Evolutionary conservation across 1,284 basidiomycete species (phyloP).

Genomic region (Tilletia walkeri): DNA sequence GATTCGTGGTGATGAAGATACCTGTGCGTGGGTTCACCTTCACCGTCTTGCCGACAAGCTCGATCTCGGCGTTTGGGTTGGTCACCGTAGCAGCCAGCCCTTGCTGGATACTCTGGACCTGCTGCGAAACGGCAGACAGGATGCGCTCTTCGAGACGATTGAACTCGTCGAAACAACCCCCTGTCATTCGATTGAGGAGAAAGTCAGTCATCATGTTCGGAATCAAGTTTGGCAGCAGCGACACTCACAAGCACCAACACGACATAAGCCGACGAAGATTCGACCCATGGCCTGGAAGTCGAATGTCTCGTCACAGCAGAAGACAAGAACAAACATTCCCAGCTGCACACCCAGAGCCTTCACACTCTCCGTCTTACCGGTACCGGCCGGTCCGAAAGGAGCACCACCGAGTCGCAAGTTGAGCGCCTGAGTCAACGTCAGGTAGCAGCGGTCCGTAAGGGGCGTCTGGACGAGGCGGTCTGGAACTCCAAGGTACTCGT

Average conservation of each 20-base stretch:
- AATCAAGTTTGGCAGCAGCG: slow-evolving; percentile 85
- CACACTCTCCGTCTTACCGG: slow-evolving; percentile 99
- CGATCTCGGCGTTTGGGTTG: slow-evolving; percentile 69
- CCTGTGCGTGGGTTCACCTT: slow-evolving; percentile 92
- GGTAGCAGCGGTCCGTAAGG: slow-evolving; percentile 93
- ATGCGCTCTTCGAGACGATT: slow-evolving; percentile 98
- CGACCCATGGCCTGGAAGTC: slow-evolving; percentile 99
- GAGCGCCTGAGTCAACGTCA: slow-evolving; percentile 93
- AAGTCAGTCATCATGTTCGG: slow-evolving; percentile 54
- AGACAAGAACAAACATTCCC: slow-evolving; percentile 94
- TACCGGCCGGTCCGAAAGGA: slow-evolving; percentile 97
- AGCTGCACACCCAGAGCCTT: slow-evolving; percentile 97
- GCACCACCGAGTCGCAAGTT: slow-evolving; percentile 92
- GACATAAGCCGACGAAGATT: slow-evolving; percentile 96
- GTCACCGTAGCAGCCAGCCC: slow-evolving; percentile 77
- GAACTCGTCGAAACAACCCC: slow-evolving; percentile 56
- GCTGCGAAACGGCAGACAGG: slow-evolving; percentile 95
- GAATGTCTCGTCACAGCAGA: slow-evolving; percentile 99
- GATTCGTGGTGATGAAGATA: slow-evolving; percentile 95
- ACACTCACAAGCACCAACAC: slow-evolving; percentile 82
- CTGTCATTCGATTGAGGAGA: not conserved
- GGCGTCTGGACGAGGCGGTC: slow-evolving; percentile 98
- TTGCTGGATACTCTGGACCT: slow-evolving; percentile 97
- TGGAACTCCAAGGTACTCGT: slow-evolving; percentile 95
- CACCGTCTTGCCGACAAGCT: slow-evolving; percentile 90